Conservation (phyloP, 768 basidiomycete genomes). For the Phaffia tasmanica region DNA sequence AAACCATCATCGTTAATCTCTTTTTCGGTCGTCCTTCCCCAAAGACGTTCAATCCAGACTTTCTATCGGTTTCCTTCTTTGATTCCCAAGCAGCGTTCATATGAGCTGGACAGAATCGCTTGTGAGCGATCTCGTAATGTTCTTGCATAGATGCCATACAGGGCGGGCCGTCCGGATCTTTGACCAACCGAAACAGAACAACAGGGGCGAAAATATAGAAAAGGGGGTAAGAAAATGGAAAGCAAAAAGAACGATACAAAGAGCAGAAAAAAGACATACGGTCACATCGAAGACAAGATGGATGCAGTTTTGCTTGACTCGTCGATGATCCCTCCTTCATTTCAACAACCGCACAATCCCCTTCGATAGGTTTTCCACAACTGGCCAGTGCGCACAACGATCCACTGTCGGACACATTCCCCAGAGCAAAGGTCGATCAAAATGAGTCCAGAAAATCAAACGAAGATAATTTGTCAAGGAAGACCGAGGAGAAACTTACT, state of each 20-base stretch:
- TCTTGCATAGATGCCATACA: conserved; percentile 4
- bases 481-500: conserved; percentile 38
- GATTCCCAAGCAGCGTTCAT: conserved; percentile 4
- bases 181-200: background rate
- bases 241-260: background rate
- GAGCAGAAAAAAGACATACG: conserved; percentile 2
- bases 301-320: conserved; percentile 9
- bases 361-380: conserved; percentile 85
- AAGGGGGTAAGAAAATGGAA: background rate
- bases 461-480: background rate
- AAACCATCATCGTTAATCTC: conserved; percentile 16
- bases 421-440: background rate
- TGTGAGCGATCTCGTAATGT: conserved; percentile 11
- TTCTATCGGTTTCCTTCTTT: conserved; percentile 5
- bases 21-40: conserved; percentile 24
- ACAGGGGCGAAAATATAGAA: background rate
- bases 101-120: conserved; percentile 7
- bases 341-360: conserved; percentile 61
- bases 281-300: conserved; percentile 12
- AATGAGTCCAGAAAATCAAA: background rate
- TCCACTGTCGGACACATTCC: conserved; percentile 37
- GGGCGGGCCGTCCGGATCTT: background rate
- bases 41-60: conserved; percentile 28
- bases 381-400: conserved; percentile 67
- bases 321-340: background rate